Conservation (phyloP, 495 filamentous ascomycete genomes). For the Daldinia bambusicola region DNA sequence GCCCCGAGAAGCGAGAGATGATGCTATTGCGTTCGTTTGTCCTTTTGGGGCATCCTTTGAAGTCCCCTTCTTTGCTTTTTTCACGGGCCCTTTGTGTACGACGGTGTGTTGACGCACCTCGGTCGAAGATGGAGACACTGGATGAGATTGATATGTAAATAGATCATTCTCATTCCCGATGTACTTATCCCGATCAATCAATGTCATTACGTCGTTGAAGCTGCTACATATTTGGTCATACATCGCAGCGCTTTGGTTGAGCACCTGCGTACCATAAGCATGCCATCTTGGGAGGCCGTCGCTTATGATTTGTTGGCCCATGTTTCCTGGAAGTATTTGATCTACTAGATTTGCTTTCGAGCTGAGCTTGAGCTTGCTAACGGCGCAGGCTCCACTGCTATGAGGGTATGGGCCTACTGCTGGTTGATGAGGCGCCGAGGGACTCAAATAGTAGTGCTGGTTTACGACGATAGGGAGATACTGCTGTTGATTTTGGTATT, state of each 20-base stretch:
- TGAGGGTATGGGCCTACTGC: slow-evolving; percentile 31
- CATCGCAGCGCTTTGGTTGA: slow-evolving; percentile 60
- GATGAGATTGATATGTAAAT: slow-evolving; percentile 53
- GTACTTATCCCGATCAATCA: slow-evolving; percentile 74
- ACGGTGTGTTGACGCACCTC: slow-evolving; percentile 30
- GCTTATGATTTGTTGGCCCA: slow-evolving; percentile 48
- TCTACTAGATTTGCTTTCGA: slow-evolving; percentile 53
- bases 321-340: slow-evolving; percentile 46
- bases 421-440: slow-evolving; percentile 42
- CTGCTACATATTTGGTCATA: slow-evolving; percentile 66
- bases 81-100: slow-evolving; percentile 39
- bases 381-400: slow-evolving; percentile 34
- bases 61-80: slow-evolving; percentile 46
- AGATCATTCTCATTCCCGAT: slow-evolving; percentile 71
- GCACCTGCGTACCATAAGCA: slow-evolving; percentile 52
- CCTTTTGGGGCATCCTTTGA: slow-evolving; percentile 47
- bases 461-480: slow-evolving; percentile 59
- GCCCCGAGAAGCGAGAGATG: slow-evolving; percentile 57
- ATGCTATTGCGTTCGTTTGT: slow-evolving; percentile 52
- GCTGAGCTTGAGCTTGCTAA: slow-evolving; percentile 52
- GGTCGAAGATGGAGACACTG: slow-evolving; percentile 35
- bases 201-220: slow-evolving; percentile 70
- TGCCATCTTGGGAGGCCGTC: slow-evolving; percentile 52
- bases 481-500: slow-evolving; percentile 43
- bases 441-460: slow-evolving; percentile 58